Percentiles rank a stretch among this genome's conserved stretches.
These are phyloP conservation scores for Yamadazyma dushanensis DNA, from an alignment of 1,139 yeast species.

Conservation along the genomic window DNA sequence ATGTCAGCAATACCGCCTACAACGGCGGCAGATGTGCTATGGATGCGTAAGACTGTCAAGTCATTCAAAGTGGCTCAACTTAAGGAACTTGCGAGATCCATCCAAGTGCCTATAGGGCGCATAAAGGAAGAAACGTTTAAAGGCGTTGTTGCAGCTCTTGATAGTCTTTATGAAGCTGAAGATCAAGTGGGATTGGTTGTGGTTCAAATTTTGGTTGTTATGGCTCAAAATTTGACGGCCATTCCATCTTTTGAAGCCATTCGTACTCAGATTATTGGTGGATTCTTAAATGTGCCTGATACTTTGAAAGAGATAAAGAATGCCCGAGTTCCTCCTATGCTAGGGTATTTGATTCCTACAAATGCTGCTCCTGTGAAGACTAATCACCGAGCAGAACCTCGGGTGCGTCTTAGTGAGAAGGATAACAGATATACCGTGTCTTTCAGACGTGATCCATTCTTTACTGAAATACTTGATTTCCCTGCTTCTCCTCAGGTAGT, in stretches of 20 bases:
- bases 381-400: not conserved
- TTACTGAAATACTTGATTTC: slow-evolving; percentile 40
- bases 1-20: not conserved
- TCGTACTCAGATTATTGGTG: slow-evolving; percentile 1
- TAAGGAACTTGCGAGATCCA: slow-evolving; percentile 11
- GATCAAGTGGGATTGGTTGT: slow-evolving; percentile 6
- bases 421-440: not conserved
- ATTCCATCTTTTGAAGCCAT: slow-evolving; percentile 7
- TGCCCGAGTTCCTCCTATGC: not conserved
- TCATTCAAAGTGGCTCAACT: slow-evolving; percentile 12
- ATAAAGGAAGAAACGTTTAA: slow-evolving; percentile 8
- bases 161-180: not conserved
- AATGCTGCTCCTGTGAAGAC: not conserved
- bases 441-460: slow-evolving; percentile 54
- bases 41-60: not conserved
- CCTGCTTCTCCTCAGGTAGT: slow-evolving; percentile 41
- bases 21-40: slow-evolving; percentile 1
- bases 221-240: slow-evolving; percentile 5
- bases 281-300: slow-evolving; percentile 5
- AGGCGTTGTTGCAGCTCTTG: slow-evolving; percentile 2
- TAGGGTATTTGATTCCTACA: not conserved
- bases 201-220: slow-evolving; percentile 3
- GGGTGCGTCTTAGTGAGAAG: no score
- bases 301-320: not conserved
- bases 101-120: slow-evolving; percentile 2